Base-by-base conservation (phyloP, 208 protist genomes). In the Leishmania major region DNA sequence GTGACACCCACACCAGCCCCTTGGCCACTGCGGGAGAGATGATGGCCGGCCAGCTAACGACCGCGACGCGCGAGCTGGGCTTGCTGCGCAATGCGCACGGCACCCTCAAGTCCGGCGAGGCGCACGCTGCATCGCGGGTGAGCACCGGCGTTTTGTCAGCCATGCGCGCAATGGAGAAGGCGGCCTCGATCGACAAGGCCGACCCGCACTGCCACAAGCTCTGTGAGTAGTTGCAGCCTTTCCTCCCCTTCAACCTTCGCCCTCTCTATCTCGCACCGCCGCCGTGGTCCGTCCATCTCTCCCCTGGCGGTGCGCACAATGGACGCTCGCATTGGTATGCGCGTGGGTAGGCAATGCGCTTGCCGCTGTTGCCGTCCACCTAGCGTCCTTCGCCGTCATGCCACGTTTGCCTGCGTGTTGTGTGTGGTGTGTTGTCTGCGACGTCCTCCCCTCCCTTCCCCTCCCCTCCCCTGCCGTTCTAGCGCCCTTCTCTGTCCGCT, bases 141-240 rank as follows among this genome's bases (percentile, higher is more conserved):
- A 15, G 69, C 45, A 55, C 82, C 10, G 77, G 71, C 43, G 79
- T 79, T 55, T 37, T 91, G 8, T 51, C 64, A 35, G 82, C 83
- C 37, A 86, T 96, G 87, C 90, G 83, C 40, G 31, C 73, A 0
- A 82, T 89, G 71, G 93, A 96, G 84, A 90, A 87, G 73, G 73
- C 73, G 47, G 80, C 85, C 49, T 76, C 78, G 45, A 91, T 96
- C 35, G 93, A 96, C 75, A 91, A 88, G 81, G 88, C 86, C 0
- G 93, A 96, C 79, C 93, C 93, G 53, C 93, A 96, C 83, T 85
- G 88, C 69, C 91, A 94, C 81, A 95, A 95, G 79, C 76, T 96
- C 35, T 85, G 85, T 43, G 79, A 49, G 77, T 59, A 74, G 57
- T 15, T 40, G 43, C 35, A 37, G 49, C 25, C 64, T 53, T 31